Conservation (phyloP, 2,329 filamentous ascomycete genomes). For the Colletotrichum godetiae region DNA sequence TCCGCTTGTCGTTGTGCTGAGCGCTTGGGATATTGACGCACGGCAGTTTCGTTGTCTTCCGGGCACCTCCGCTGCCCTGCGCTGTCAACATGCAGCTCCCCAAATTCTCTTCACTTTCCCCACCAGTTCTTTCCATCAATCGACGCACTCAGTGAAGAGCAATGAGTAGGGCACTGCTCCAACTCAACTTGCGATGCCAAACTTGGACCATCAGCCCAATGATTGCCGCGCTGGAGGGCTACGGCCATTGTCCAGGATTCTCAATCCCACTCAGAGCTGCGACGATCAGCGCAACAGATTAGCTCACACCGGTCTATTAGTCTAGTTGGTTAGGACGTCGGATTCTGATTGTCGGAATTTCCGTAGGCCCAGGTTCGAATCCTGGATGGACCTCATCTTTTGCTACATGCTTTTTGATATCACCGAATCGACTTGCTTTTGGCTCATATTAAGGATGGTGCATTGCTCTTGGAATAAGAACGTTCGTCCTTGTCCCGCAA, state of each 20-base stretch:
- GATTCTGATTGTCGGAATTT: slow-evolving; percentile 31
- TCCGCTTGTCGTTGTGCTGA: not conserved
- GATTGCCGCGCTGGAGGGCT: not conserved
- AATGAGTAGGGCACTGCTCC: not conserved
- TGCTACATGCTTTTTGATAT: not conserved
- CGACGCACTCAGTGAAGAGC: not conserved
- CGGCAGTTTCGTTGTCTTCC: not conserved
- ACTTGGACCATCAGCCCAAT: not conserved
- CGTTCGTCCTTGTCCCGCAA: too few relatives aligned
- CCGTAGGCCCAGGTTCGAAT: slow-evolving; percentile 36
- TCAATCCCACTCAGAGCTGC: not conserved
- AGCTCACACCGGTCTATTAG: slow-evolving; percentile 21
- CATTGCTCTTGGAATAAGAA: too few relatives aligned
- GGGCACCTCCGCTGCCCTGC: too few relatives aligned
- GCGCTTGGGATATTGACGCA: not conserved
- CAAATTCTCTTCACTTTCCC: not conserved
- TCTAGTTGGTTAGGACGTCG: slow-evolving; percentile 37
- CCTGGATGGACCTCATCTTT: slow-evolving; percentile 33
- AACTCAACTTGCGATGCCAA: not conserved
- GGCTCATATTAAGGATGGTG: not conserved
- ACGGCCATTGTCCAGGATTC: not conserved
- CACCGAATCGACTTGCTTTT: not conserved
- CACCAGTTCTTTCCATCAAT: not conserved
- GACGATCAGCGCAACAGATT: not conserved
- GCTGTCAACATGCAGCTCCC: too few relatives aligned